A percentile compares a stretch with the other conserved stretches of the same genome.
phyloP scores from a whole-genome alignment of 768 basidiomycete species.

The Leccinum pellstonianum region DNA sequence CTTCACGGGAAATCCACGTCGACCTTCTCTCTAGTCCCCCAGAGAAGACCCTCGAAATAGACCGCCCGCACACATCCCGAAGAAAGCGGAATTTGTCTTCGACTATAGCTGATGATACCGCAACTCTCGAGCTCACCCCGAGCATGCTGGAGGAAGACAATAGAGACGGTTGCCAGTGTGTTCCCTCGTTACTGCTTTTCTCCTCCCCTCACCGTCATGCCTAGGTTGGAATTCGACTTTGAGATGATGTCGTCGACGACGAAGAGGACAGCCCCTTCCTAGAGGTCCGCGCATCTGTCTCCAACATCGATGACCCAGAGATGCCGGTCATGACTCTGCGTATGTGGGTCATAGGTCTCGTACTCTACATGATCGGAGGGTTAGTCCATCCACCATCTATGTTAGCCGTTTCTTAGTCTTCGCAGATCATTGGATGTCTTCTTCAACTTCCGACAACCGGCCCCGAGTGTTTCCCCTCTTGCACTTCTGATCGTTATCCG shows the following conservation, averaged over 20 bases:
- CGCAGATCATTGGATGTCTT: constrained; percentile 80
- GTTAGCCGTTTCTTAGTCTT: constrained; percentile 12
- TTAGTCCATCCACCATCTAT: constrained; percentile 33
- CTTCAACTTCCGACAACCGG: constrained; percentile 92
- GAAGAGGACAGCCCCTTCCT: constrained; percentile 97
- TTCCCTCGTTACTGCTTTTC: constrained; percentile 12
- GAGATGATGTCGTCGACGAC: constrained; percentile 66
- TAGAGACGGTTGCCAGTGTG: constrained; percentile 53
- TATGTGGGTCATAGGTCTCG: constrained; percentile 85
- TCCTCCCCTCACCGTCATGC: constrained; percentile 4
- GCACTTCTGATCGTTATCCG: constrained; percentile 87
- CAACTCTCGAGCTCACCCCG: constrained; percentile 34
- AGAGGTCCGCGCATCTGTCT: constrained; percentile 94
- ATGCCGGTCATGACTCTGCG: constrained; percentile 94
- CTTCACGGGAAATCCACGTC: constrained; percentile 42
- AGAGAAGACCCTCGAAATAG: constrained; percentile 32
- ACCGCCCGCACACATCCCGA: constrained; percentile 18
- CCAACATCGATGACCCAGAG: constrained; percentile 97
- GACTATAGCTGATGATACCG: constrained; percentile 32
- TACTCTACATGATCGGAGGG: constrained; percentile 65
- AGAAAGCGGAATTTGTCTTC: constrained; percentile 32
- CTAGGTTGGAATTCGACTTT: constrained; percentile 83
- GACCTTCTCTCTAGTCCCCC: constrained; percentile 32
- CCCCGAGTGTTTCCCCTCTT: constrained; percentile 79
- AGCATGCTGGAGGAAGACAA: constrained; percentile 43